phyloP scores from a whole-genome alignment of 106 monocot genomes.

The Cymbidium sinense region DNA sequence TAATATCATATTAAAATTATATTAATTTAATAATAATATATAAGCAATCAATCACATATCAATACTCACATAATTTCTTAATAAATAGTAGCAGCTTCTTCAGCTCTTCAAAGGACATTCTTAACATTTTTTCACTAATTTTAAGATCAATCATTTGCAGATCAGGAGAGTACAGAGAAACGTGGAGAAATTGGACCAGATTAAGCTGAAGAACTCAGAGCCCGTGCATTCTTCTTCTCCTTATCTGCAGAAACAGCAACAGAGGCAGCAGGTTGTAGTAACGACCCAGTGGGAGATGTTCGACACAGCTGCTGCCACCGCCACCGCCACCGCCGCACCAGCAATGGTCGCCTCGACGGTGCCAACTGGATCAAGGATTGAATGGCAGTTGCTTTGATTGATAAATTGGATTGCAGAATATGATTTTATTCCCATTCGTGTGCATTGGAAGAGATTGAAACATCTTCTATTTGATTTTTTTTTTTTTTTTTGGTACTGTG shows the following conservation, averaged over 20 bases:
- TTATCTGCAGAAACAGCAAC: not conserved
- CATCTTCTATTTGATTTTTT: too few relatives aligned
- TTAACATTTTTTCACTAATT: not conserved
- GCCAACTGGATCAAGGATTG: too few relatives aligned
- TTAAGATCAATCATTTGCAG: not conserved
- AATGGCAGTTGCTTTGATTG: too few relatives aligned
- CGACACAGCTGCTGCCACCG: too few relatives aligned
- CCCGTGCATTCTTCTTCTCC: not conserved
- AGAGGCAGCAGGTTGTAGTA: not conserved
- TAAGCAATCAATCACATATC: not conserved
- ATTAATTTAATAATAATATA: not conserved
- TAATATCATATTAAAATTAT: not conserved
- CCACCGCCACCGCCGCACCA: not conserved
- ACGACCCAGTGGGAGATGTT: conserved; percentile 1
- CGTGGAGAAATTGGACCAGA: conserved; percentile 1
- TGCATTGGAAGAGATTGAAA: too few relatives aligned
- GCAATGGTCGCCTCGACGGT: too few relatives aligned
- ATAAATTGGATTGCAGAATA: too few relatives aligned
- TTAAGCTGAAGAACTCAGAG: not conserved
- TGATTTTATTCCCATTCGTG: too few relatives aligned
- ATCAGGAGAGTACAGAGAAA: not conserved
- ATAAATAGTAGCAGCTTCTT: too few relatives aligned
- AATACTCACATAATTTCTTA: not conserved
- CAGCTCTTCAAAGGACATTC: not conserved
- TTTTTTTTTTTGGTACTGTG: too few relatives aligned